Percentiles rank a stretch among this genome's conserved stretches.
Conservation (phyloP, 345 rosid genomes). For the Euphorbia lathyris region DNA sequence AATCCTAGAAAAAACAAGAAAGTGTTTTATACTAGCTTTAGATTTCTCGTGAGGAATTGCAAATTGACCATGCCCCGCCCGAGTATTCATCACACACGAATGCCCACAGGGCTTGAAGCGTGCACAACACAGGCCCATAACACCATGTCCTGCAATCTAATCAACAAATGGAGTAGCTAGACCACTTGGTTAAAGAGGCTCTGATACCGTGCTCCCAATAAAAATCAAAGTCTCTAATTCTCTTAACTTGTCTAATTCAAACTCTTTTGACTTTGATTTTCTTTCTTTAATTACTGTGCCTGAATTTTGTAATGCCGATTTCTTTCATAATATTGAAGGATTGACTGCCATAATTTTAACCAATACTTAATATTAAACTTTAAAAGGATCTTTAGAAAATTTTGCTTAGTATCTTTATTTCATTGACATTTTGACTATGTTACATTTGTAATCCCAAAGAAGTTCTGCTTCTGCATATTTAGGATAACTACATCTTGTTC, state of each 20-base stretch:
- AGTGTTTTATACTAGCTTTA: not conserved
- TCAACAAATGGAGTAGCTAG: too few species aligned
- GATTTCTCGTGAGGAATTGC: not conserved
- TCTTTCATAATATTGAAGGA: not conserved
- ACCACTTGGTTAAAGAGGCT: too few species aligned
- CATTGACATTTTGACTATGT: not conserved
- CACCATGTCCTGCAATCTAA: too few species aligned
- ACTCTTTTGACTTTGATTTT: not conserved
- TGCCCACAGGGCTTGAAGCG: too few species aligned
- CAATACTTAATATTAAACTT: not conserved
- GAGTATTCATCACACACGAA: too few species aligned
- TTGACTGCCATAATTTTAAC: too few species aligned
- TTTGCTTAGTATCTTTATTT: not conserved
- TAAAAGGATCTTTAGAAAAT: not conserved
- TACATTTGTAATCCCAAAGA: not conserved
- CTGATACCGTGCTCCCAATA: not conserved
- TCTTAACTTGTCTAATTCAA: not conserved
- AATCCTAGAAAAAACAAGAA: not conserved
- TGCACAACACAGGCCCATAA: too few species aligned
- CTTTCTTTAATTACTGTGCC: not conserved
- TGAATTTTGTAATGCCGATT: not conserved
- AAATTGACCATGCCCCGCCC: too few species aligned
- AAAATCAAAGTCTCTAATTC: not conserved
- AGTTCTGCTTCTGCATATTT: not conserved
- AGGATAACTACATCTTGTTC: not conserved